These are phyloP conservation scores for Aspergillus sp. DNA, from an alignment of 2,329 filamentous ascomycete species.

Conservation along the genomic window DNA sequence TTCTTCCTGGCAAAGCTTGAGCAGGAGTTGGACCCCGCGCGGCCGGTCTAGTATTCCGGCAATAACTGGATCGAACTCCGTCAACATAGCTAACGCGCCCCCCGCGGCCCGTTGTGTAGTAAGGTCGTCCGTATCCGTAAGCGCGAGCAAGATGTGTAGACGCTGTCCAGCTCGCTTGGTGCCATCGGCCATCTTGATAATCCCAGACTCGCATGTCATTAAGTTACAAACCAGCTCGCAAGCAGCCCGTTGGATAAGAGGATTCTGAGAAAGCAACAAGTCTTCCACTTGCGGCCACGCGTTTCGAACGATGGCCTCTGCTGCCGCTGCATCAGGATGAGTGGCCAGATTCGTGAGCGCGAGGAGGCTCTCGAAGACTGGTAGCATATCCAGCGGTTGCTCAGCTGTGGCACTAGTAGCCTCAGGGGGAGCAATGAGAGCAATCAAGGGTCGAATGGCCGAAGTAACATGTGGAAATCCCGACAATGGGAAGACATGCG, in stretches of 20 bases:
- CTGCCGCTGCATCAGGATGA: constrained; percentile 43
- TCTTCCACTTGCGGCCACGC: constrained; percentile 80
- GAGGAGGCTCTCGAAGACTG: constrained; percentile 85
- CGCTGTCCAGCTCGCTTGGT: constrained; percentile 68
- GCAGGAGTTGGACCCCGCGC: constrained; percentile 71
- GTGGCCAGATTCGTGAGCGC: constrained; percentile 93
- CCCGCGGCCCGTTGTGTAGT: constrained; percentile 80
- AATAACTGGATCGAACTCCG: constrained; percentile 73
- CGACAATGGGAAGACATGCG: constrained; percentile 79
- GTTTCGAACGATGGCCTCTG: constrained; percentile 71
- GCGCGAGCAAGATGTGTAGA: constrained; percentile 79
- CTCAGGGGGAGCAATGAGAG: constrained; percentile 68
- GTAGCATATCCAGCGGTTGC: constrained; percentile 72
- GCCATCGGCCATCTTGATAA: constrained; percentile 51
- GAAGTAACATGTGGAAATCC: constrained; percentile 69
- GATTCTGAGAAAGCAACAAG: constrained; percentile 73
- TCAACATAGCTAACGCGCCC: constrained; percentile 82
- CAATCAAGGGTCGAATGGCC: constrained; percentile 78
- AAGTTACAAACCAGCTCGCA: constrained; percentile 92
- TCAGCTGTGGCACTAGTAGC: constrained; percentile 51
- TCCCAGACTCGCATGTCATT: constrained; percentile 45
- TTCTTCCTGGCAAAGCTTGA: constrained; percentile 74
- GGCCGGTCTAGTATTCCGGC: constrained; percentile 68
- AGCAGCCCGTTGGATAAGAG: constrained; percentile 74
- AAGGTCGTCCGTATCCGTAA: constrained; percentile 81